These are phyloP conservation scores for Candida dajiaensis DNA, from an alignment of 805 yeast species.

Conservation along the genomic window DNA sequence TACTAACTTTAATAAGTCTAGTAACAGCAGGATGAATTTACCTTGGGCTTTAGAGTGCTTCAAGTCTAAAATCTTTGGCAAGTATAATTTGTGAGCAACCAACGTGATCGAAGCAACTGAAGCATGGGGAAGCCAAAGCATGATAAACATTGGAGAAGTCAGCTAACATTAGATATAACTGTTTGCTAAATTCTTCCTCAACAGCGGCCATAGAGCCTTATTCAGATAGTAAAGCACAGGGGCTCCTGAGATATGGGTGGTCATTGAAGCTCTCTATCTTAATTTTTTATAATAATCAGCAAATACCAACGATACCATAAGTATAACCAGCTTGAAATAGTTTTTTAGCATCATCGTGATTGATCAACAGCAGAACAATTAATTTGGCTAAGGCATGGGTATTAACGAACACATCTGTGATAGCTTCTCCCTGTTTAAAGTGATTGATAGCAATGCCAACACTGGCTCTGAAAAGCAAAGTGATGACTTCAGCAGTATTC, in stretches of 20 bases:
- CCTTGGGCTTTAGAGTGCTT: conserved; percentile 55
- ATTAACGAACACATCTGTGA: conserved; percentile 68
- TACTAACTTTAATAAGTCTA: conserved; percentile 70
- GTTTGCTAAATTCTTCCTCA: conserved; percentile 43
- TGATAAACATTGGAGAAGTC: conserved; percentile 70
- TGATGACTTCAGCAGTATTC: conserved; percentile 53
- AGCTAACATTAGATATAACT: conserved; percentile 57
- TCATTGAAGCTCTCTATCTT: conserved; percentile 67
- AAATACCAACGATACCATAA: conserved; percentile 59
- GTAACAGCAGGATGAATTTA: conserved; percentile 53
- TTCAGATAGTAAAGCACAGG: conserved; percentile 72
- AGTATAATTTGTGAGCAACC: conserved; percentile 80
- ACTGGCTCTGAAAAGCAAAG: conserved; percentile 69
- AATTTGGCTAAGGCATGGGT: conserved; percentile 79
- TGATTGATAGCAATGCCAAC: conserved; percentile 68
- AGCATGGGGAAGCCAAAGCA: conserved; percentile 89
- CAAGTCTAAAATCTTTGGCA: conserved; percentile 67
- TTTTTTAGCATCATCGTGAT: conserved; percentile 44
- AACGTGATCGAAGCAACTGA: conserved; percentile 93
- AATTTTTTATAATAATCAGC: conserved; percentile 71
- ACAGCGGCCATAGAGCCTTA: conserved; percentile 46
- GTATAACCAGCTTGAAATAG: conserved; percentile 52
- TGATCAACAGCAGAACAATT: conserved; percentile 49
- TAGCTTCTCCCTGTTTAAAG: conserved; percentile 50
- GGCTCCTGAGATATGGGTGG: conserved; percentile 84